Evolutionary conservation across 2,329 filamentous ascomycete species (phyloP), one percentile per base, ranked within the genome.

Genomic region (Calonectria hawksworthii): DNA sequence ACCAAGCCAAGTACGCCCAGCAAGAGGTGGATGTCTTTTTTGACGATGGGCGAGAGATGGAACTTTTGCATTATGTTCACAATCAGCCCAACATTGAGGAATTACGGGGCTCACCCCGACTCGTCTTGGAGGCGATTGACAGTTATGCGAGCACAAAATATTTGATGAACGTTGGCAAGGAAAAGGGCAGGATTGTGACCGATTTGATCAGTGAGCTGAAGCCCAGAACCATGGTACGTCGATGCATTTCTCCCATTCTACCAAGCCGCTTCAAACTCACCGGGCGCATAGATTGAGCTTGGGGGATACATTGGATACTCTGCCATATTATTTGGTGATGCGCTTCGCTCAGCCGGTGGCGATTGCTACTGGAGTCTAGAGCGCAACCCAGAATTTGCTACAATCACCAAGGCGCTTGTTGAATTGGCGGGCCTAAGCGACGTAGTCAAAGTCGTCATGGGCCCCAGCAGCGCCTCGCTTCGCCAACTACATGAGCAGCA

Each of bases 271-370:
- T 3, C 18, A 26, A 30, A n/a, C 16, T n/a, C 11, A 64, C 26
- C 21, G 28, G 2, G 34, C 3, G 0, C n/a, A 5, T 9, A 85
- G 84, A 89, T 96, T 61, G 95, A 97, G 83, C 89, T 97, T 0
- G 95, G 95, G 54, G 93, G 94, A 56, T 97, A 97, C 83, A 89
- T 96, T 28, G 95, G 94, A 50, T 97, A 97, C 87, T 96, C 94
- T 0, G 93, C 93, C 74, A 92, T 97, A 73, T 87, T 95, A 1
- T 96, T 96, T 81, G 94, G 91, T 52, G 89, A 92, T 47, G 92
- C 93, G 0, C 86, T 95, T n/a, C 90, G 90, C 72, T 88, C 89
- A 63, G 89, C 89, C 1, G 93, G 93, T 11, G 94, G 93, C 3
- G 88, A 89, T 78, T 86, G 87, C 28, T 96, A 95, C 85, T 92